phyloP scores from a whole-genome alignment of 176 grass and related monocot species.

The Hordeum marinum region DNA sequence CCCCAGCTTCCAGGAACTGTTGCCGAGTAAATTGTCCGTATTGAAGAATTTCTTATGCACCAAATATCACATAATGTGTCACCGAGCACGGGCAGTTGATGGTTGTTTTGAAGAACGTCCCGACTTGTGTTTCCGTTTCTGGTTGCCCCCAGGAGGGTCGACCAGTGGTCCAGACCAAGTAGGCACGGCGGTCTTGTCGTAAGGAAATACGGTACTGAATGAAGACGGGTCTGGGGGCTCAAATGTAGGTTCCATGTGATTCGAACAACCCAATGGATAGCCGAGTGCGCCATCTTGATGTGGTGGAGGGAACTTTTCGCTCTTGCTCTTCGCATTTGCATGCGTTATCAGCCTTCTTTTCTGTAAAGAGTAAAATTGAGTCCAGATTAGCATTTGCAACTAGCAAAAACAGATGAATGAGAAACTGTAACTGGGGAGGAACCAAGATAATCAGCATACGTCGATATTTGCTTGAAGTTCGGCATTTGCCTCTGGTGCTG shows the following conservation, averaged over 20 bases:
- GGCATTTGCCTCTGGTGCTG: constrained; percentile 84
- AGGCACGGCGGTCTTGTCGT: constrained; percentile 49
- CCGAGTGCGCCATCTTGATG: constrained; percentile 75
- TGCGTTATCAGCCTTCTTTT: constrained; percentile 78
- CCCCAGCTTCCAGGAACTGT: constrained; percentile 4
- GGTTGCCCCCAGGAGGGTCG: constrained; percentile 50
- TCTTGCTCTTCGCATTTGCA: constrained; percentile 90
- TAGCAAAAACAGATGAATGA: not conserved
- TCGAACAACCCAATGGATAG: constrained; percentile 72
- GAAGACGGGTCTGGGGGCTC: constrained; percentile 61
- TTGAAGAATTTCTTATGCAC: constrained; percentile 30
- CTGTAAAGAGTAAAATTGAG: constrained; percentile 24
- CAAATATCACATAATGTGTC: constrained; percentile 23
- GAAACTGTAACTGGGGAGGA: constrained; percentile 6
- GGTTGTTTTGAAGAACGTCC: constrained; percentile 73
- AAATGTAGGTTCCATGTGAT: constrained; percentile 70
- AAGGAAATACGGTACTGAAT: constrained; percentile 77
- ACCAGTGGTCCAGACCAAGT: constrained; percentile 76
- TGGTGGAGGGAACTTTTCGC: constrained; percentile 85
- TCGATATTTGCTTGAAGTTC: constrained; percentile 90
- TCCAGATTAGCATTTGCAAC: not conserved
- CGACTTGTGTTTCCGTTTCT: constrained; percentile 67
- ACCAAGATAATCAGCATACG: constrained; percentile 37
- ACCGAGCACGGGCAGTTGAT: constrained; percentile 57
- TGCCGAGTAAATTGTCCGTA: not conserved